A percentile compares a stretch with the other conserved stretches of the same genome.
Evolutionary conservation across 345 rosid species (phyloP).

Genomic region (Euphorbia lathyris): DNA sequence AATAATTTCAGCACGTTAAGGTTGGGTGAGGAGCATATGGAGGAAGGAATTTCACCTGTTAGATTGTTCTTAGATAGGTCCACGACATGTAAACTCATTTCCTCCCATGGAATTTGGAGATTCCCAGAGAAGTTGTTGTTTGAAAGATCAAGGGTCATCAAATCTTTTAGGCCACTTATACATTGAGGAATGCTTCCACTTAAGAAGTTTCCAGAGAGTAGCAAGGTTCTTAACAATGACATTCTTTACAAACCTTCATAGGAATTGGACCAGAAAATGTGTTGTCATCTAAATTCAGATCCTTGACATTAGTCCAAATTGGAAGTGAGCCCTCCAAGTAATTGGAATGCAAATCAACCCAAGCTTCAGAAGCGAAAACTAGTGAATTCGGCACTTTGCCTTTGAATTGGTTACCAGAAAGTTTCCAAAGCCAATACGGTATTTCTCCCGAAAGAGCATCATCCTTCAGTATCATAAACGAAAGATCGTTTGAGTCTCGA

Average conservation of each 20-base stretch:
- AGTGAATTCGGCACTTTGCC: slow-evolving; percentile 12
- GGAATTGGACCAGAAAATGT: slow-evolving; percentile 39
- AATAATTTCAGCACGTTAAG: slow-evolving; percentile 43
- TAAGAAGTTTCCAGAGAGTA: slow-evolving; percentile 22
- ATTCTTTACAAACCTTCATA: neutral
- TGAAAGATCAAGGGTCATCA: slow-evolving; percentile 20
- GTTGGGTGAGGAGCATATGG: slow-evolving; percentile 34
- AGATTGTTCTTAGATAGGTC: slow-evolving; percentile 45
- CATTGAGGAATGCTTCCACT: slow-evolving; percentile 21
- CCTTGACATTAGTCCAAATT: slow-evolving; percentile 43
- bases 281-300: slow-evolving; percentile 40
- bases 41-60: slow-evolving; percentile 41
- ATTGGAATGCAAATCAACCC: slow-evolving; percentile 34
- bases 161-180: slow-evolving; percentile 3
- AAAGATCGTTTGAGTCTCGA: slow-evolving; percentile 11
- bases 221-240: neutral
- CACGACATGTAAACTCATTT: neutral
- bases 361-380: slow-evolving; percentile 3
- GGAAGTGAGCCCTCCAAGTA: slow-evolving; percentile 49
- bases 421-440: slow-evolving; percentile 16
- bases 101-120: slow-evolving; percentile 29
- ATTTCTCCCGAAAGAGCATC: slow-evolving; percentile 10
- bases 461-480: neutral
- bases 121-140: slow-evolving; percentile 26
- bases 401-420: slow-evolving; percentile 13